phyloP scores from a whole-genome alignment of 176 grass and related monocot genomes.

The Carex parvula region DNA sequence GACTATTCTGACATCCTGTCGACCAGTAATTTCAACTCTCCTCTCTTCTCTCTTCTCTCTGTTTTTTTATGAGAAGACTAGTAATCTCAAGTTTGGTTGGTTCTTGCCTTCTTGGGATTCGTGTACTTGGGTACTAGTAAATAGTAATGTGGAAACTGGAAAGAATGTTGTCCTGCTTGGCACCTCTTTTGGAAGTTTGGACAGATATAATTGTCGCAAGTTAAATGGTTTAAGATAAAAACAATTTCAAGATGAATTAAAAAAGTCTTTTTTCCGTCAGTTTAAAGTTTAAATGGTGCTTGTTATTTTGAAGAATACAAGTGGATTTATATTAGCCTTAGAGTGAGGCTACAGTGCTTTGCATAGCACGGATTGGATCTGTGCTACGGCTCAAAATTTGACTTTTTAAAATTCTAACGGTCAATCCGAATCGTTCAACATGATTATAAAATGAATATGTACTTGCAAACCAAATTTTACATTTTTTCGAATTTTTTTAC shows the following conservation, averaged over 20 bases:
- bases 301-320: background rate
- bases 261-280: background rate
- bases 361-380: too few relatives aligned
- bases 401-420: too few relatives aligned
- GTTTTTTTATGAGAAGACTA: background rate
- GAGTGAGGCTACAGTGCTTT: too few relatives aligned
- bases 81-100: background rate
- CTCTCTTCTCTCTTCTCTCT: background rate
- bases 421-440: too few relatives aligned
- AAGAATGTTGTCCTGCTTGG: background rate
- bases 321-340: background rate
- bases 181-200: background rate
- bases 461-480: too few relatives aligned
- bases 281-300: background rate
- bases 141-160: background rate
- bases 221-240: background rate
- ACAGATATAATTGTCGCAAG: background rate
- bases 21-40: background rate
- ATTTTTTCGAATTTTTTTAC: too few relatives aligned
- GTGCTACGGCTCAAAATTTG: too few relatives aligned
- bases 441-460: too few relatives aligned
- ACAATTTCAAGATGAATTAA: background rate
- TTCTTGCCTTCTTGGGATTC: background rate
- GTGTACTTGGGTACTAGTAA: background rate
- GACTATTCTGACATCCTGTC: slow-evolving; percentile 6